Percentiles rank a stretch among this genome's conserved stretches.
These are phyloP conservation scores for Albizia julibrissin DNA, from an alignment of 306 rosid genomes.

Conservation along the genomic window DNA sequence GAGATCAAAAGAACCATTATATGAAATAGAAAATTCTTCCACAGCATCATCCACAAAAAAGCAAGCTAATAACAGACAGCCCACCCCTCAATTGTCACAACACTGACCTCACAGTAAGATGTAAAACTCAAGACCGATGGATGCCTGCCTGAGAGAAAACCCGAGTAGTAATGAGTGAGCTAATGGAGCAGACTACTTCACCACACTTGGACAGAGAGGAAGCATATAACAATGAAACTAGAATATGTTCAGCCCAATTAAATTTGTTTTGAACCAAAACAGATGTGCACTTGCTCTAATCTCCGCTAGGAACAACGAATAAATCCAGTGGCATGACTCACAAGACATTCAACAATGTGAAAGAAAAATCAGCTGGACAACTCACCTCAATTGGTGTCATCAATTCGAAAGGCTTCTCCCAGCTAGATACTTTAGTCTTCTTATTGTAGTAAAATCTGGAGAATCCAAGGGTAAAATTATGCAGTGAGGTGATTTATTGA, in stretches of 20 bases:
- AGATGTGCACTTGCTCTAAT: constrained; percentile 22
- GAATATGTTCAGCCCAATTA: constrained; percentile 31
- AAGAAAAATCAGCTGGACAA: constrained; percentile 39
- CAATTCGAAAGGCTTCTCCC: constrained; percentile 94
- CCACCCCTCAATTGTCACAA: constrained; percentile 49
- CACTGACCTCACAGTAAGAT: constrained; percentile 55
- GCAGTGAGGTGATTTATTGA: neutral
- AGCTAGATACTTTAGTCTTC: constrained; percentile 77
- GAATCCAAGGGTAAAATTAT: constrained; percentile 17
- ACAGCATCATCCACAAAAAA: constrained; percentile 39
- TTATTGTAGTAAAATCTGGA: constrained; percentile 85
- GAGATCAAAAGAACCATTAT: constrained; percentile 1
- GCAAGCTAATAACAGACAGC: constrained; percentile 50
- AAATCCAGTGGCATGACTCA: constrained; percentile 31
- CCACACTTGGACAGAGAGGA: constrained; percentile 39
- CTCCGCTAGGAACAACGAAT: constrained; percentile 30
- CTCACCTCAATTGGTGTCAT: constrained; percentile 93
- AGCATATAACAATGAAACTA: constrained; percentile 45
- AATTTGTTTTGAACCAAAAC: constrained; percentile 28
- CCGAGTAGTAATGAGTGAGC: constrained; percentile 50
- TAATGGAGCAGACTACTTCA: constrained; percentile 47
- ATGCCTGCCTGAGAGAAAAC: constrained; percentile 56
- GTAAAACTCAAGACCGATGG: constrained; percentile 52
- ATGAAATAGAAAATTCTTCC: constrained; percentile 25
- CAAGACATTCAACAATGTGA: constrained; percentile 22